A percentile compares a stretch with the other conserved stretches of the same genome.
Evolutionary conservation across 345 rosid genomes (phyloP).

Genomic region (Tarenaya hassleriana): DNA sequence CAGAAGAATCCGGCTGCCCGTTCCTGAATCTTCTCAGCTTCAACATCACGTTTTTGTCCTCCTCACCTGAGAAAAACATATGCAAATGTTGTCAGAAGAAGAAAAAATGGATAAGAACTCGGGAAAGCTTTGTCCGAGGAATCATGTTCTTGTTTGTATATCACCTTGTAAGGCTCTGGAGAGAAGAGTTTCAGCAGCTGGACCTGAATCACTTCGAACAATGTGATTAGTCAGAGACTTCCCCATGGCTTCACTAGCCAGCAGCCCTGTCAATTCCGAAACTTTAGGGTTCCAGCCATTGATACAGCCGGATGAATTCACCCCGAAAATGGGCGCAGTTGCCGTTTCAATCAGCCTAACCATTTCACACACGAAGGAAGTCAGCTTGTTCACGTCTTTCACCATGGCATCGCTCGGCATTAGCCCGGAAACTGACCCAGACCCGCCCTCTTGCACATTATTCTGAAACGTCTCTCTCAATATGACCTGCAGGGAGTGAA

Average conservation of each 20-base stretch:
- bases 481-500: slow-evolving; percentile 71
- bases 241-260: slow-evolving; percentile 58
- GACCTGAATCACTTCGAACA: slow-evolving; percentile 55
- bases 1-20: slow-evolving; percentile 25
- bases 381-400: slow-evolving; percentile 46
- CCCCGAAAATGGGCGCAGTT: slow-evolving; percentile 79
- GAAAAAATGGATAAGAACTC: not conserved
- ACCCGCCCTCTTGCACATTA: slow-evolving; percentile 32
- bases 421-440: slow-evolving; percentile 16
- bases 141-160: too few species aligned
- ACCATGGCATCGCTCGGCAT: slow-evolving; percentile 28
- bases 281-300: slow-evolving; percentile 82
- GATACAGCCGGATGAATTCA: slow-evolving; percentile 58
- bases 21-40: slow-evolving; percentile 50
- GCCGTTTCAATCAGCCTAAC: slow-evolving; percentile 84
- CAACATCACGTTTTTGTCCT: slow-evolving; percentile 62
- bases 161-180: slow-evolving; percentile 65
- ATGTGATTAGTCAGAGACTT: slow-evolving; percentile 57
- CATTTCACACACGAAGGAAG: slow-evolving; percentile 78
- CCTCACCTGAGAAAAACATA: slow-evolving; percentile 50
- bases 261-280: slow-evolving; percentile 67
- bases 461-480: slow-evolving; percentile 58
- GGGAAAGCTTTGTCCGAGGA: too few species aligned
- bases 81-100: not conserved
- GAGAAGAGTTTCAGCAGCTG: slow-evolving; percentile 40